These are phyloP conservation scores for Anisogramma anomala DNA, from an alignment of 2,329 filamentous ascomycete species.

Conservation along the genomic window DNA sequence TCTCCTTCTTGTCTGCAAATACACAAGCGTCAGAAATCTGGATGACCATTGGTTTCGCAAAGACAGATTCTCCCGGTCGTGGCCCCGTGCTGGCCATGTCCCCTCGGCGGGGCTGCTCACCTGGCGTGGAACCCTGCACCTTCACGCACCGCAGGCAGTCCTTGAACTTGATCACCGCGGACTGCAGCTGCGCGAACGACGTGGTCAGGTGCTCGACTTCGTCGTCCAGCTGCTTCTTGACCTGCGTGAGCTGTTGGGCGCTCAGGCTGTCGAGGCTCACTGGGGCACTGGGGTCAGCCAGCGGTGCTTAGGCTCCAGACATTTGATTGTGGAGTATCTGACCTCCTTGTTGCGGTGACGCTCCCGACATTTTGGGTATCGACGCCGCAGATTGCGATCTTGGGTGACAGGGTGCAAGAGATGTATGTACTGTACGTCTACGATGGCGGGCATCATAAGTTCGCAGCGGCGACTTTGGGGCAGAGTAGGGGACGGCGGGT, in stretches of 20 bases:
- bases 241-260: slow-evolving; percentile 71
- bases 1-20: slow-evolving; percentile 38
- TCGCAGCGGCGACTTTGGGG: not conserved
- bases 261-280: slow-evolving; percentile 64
- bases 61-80: not conserved
- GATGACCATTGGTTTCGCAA: not conserved
- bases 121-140: slow-evolving; percentile 20
- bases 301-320: too few relatives aligned
- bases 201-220: slow-evolving; percentile 88
- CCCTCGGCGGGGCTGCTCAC: slow-evolving; percentile 19
- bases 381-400: not conserved
- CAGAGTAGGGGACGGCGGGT: too few relatives aligned
- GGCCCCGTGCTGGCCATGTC: slow-evolving; percentile 17
- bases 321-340: not conserved
- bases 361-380: slow-evolving; percentile 13
- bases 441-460: not conserved
- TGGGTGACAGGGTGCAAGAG: not conserved
- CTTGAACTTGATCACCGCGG: slow-evolving; percentile 81
- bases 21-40: not conserved
- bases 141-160: slow-evolving; percentile 76
- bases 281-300: slow-evolving; percentile 20
- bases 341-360: slow-evolving; percentile 14
- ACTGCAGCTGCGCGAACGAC: slow-evolving; percentile 81
- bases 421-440: too few relatives aligned
- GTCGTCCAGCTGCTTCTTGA: slow-evolving; percentile 93